Percentiles rank a stretch among this genome's conserved stretches.
Evolutionary conservation across 2,329 filamentous ascomycete genomes (phyloP).

Genomic region (Thermothelomyces thermophilus): DNA sequence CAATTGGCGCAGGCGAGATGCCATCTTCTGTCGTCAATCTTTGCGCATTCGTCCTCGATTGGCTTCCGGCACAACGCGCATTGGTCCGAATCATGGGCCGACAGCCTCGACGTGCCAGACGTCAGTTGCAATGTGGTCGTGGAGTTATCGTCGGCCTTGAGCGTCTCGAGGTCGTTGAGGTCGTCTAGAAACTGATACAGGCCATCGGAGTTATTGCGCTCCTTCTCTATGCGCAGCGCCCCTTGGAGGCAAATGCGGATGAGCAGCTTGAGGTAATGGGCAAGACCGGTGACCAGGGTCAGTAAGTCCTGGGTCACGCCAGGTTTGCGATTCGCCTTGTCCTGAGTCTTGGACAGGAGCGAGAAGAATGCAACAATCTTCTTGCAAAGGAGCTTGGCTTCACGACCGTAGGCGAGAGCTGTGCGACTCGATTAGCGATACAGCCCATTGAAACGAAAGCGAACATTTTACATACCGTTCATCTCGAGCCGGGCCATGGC

Average conservation of each 20-base stretch:
- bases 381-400: conserved; percentile 99
- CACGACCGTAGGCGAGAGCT: conserved; percentile 86
- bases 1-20: conserved; percentile 80
- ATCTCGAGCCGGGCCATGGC: conserved; percentile 62
- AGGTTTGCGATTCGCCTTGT: conserved; percentile 80
- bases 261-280: conserved; percentile 94
- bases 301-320: conserved; percentile 97
- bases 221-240: conserved; percentile 82
- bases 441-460: neutral
- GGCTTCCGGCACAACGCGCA: conserved; percentile 76
- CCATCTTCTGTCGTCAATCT: conserved; percentile 69
- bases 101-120: conserved; percentile 58
- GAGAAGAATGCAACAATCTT: conserved; percentile 99
- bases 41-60: conserved; percentile 89
- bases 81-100: conserved; percentile 74
- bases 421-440: conserved; percentile 16
- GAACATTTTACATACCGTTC: conserved; percentile 57
- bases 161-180: conserved; percentile 72
- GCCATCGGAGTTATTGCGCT: conserved; percentile 66
- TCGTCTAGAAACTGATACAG: conserved; percentile 79
- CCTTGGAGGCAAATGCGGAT: conserved; percentile 96
- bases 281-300: conserved; percentile 91
- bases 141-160: conserved; percentile 64
- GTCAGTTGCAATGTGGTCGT: conserved; percentile 50
- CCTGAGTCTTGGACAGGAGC: conserved; percentile 87